These are phyloP conservation scores for Dillenia turbinata DNA, from an alignment of 164 flowering plant species.

Conservation along the genomic window DNA sequence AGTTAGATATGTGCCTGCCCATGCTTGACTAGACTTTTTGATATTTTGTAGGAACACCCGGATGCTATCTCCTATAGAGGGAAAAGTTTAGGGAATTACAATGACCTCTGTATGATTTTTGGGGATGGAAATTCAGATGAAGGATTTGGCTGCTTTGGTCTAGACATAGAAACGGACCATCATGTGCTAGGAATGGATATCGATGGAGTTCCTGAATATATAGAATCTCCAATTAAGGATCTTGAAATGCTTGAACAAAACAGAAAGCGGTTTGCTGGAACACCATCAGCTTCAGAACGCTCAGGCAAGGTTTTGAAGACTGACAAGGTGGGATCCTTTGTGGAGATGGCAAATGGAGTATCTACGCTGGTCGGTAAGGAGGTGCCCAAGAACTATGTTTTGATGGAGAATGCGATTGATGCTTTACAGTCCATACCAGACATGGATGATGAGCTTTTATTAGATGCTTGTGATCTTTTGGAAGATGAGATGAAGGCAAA, in stretches of 20 bases:
- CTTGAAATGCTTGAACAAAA: constrained; percentile 7
- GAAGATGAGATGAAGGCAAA: constrained; percentile 52
- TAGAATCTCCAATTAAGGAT: constrained; percentile 8
- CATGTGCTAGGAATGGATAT: constrained; percentile 9
- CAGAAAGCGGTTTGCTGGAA: constrained; percentile 24
- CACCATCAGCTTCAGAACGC: constrained; percentile 6
- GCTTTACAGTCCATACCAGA: constrained; percentile 39
- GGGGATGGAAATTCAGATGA: constrained; percentile 12
- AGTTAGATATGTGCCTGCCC: too few relatives aligned
- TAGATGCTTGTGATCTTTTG: constrained; percentile 52
- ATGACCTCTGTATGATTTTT: constrained; percentile 30
- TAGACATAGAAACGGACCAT: constrained; percentile 16
- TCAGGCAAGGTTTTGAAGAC: constrained; percentile 22
- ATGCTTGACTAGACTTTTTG: too few relatives aligned
- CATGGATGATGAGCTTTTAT: constrained; percentile 43
- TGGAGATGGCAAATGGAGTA: constrained; percentile 11
- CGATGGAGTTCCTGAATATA: constrained; percentile 15
- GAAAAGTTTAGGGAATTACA: constrained; percentile 16
- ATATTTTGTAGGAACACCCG: constrained; percentile 40
- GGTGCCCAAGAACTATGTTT: constrained; percentile 13
- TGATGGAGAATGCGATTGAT: constrained; percentile 32
- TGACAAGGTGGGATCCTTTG: constrained; percentile 11
- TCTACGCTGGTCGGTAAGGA: constrained; percentile 9
- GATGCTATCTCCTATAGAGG: constrained; percentile 26
- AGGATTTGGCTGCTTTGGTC: constrained; percentile 12